Percentiles rank a stretch among this genome's conserved stretches.
These are phyloP conservation scores for Kwoniella sp. DNA, from an alignment of 768 basidiomycete species.

Conservation along the genomic window DNA sequence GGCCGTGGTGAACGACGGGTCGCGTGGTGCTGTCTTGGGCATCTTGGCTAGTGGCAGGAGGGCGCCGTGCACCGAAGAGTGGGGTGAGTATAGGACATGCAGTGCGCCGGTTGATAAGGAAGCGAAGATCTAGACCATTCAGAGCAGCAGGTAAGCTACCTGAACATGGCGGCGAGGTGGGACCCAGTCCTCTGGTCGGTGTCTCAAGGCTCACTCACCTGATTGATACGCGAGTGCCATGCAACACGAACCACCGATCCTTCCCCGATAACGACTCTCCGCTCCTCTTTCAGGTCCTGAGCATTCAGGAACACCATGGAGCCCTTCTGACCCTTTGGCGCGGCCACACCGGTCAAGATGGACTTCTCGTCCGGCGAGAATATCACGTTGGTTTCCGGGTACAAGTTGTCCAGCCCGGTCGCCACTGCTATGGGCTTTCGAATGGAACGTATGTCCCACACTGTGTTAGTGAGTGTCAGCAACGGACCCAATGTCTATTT, in stretches of 20 bases:
- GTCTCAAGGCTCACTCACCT: too few relatives aligned
- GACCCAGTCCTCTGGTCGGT: too few relatives aligned
- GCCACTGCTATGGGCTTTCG: constrained; percentile 78
- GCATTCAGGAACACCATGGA: constrained; percentile 69
- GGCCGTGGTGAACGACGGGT: constrained; percentile 69
- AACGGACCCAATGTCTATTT: not conserved
- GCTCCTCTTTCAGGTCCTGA: constrained; percentile 60
- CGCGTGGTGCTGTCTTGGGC: constrained; percentile 71
- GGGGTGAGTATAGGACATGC: constrained; percentile 86
- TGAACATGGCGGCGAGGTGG: too few relatives aligned
- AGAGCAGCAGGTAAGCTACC: too few relatives aligned
- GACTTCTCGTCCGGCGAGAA: constrained; percentile 93
- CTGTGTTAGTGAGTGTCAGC: constrained; percentile 53
- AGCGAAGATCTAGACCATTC: constrained; percentile 64
- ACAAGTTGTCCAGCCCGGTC: constrained; percentile 65
- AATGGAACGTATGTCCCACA: constrained; percentile 91
- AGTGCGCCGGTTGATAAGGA: constrained; percentile 84
- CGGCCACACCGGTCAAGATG: constrained; percentile 67
- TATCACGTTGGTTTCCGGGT: constrained; percentile 86
- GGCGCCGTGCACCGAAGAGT: constrained; percentile 83
- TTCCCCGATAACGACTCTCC: constrained; percentile 44
- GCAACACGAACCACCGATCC: constrained; percentile 71
- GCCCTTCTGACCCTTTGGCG: constrained; percentile 58
- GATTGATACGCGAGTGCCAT: constrained; percentile 98
- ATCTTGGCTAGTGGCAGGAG: constrained; percentile 83